Conservation (phyloP, 1,139 yeast genomes). For the Trichomonascaceae sp. region DNA sequence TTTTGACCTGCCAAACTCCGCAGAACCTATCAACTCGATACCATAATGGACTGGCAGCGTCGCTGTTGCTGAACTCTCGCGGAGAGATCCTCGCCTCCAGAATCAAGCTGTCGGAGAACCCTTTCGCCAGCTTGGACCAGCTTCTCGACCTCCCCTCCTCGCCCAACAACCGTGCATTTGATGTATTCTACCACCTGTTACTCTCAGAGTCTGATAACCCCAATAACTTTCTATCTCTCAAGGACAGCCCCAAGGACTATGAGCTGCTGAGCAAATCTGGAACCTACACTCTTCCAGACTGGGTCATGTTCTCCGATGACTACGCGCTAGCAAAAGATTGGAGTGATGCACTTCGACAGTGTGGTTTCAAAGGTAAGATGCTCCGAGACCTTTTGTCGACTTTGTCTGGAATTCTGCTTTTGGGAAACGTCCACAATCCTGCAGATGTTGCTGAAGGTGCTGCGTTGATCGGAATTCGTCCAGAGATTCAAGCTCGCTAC, state of each 20-base stretch:
- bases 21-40: conserved; percentile 24
- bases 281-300: conserved; percentile 24
- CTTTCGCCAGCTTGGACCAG: conserved; percentile 22
- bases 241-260: conserved; percentile 21
- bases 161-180: conserved; percentile 22
- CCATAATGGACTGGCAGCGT: conserved; percentile 26
- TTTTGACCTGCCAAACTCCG: conserved; percentile 27
- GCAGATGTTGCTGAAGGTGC: conserved; percentile 29
- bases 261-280: conserved; percentile 21
- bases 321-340: conserved; percentile 29
- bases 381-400: conserved; percentile 23
- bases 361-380: conserved; percentile 24
- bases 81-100: conserved; percentile 27
- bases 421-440: conserved; percentile 22
- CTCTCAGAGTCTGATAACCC: conserved; percentile 23
- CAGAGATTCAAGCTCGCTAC: conserved; percentile 16
- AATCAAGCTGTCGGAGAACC: conserved; percentile 19
- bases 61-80: conserved; percentile 19
- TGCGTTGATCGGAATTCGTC: conserved; percentile 27
- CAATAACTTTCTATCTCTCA: conserved; percentile 22
- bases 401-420: conserved; percentile 27
- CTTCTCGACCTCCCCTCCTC: conserved; percentile 19
- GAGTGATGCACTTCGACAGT: conserved; percentile 26
- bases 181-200: conserved; percentile 28
- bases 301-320: conserved; percentile 27